A percentile compares a stretch with the other conserved stretches of the same genome.
Evolutionary conservation across 2,329 filamentous ascomycete genomes (phyloP).

Genomic region (Aspergillus aculeatinus): DNA sequence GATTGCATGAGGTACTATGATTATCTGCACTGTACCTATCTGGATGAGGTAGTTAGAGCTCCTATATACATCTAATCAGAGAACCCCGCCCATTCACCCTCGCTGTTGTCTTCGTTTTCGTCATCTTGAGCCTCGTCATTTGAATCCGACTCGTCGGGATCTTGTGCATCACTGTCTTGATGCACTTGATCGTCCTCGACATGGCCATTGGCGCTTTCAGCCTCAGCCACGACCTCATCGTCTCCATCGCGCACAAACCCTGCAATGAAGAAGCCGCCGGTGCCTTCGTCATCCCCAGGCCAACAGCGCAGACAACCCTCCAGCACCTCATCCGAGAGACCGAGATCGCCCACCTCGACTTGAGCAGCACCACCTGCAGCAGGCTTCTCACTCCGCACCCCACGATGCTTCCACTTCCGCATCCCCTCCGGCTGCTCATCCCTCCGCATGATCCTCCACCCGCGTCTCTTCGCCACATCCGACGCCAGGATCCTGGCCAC

Average conservation of each 20-base stretch:
- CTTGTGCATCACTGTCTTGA: no score
- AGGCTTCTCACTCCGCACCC: constrained; percentile 48
- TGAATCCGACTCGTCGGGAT: not conserved
- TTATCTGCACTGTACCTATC: constrained; percentile 4
- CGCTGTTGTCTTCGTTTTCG: constrained; percentile 27
- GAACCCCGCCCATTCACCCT: constrained; percentile 49
- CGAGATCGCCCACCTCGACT: constrained; percentile 18
- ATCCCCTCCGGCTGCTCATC: constrained; percentile 74
- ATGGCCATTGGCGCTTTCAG: constrained; percentile 12
- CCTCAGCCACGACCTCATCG: constrained; percentile 30
- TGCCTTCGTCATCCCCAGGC: constrained; percentile 75
- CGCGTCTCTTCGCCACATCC: constrained; percentile 61
- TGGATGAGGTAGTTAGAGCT: not conserved
- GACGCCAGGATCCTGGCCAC: constrained; percentile 71
- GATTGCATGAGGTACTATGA: not conserved
- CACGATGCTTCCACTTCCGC: constrained; percentile 70
- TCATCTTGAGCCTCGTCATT: constrained; percentile 10
- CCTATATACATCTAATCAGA: constrained; percentile 31
- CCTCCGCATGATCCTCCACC: constrained; percentile 75
- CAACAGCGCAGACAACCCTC: constrained; percentile 80
- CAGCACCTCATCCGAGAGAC: constrained; percentile 50
- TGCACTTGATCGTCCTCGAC: constrained; percentile 15
- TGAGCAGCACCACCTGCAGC: constrained; percentile 1
- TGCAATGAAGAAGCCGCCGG: constrained; percentile 96
- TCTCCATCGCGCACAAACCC: constrained; percentile 68